phyloP scores from a whole-genome alignment of 441 rosid species.

The California macrophylla region DNA sequence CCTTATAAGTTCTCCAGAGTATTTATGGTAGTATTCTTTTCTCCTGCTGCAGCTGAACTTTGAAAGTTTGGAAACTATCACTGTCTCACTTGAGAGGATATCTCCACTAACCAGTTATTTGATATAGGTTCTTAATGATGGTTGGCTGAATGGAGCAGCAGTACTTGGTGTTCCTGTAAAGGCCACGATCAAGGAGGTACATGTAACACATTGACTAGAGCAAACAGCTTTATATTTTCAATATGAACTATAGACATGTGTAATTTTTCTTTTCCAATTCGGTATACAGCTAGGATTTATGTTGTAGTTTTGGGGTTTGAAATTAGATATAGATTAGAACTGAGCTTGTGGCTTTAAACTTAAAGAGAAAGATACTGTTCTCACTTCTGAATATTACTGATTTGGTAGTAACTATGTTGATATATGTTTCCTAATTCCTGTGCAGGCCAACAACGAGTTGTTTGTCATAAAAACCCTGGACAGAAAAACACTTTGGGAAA shows the following conservation, averaged over 20 bases:
- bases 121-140: conserved; percentile 67
- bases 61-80: conserved; percentile 4
- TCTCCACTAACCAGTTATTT: conserved; percentile 15
- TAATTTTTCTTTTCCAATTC: neutral
- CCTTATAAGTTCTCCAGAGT: neutral
- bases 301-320: neutral
- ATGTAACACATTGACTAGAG: neutral
- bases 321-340: neutral
- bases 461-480: conserved; percentile 79
- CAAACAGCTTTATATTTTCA: neutral
- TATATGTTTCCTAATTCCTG: neutral
- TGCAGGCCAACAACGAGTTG: conserved; percentile 61
- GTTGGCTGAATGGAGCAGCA: conserved; percentile 68
- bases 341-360: neutral
- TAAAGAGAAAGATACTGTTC: neutral
- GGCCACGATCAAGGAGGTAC: conserved; percentile 95
- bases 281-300: neutral
- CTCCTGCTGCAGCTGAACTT: neutral
- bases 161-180: conserved; percentile 90
- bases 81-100: neutral
- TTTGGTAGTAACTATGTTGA: neutral
- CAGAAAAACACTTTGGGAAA: conserved; percentile 88
- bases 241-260: neutral
- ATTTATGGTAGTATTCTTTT: neutral
- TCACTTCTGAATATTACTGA: neutral